Percentiles rank a stretch among this genome's conserved stretches.
Conservation (phyloP, 495 filamentous ascomycete genomes). For the Darksidea phi region DNA sequence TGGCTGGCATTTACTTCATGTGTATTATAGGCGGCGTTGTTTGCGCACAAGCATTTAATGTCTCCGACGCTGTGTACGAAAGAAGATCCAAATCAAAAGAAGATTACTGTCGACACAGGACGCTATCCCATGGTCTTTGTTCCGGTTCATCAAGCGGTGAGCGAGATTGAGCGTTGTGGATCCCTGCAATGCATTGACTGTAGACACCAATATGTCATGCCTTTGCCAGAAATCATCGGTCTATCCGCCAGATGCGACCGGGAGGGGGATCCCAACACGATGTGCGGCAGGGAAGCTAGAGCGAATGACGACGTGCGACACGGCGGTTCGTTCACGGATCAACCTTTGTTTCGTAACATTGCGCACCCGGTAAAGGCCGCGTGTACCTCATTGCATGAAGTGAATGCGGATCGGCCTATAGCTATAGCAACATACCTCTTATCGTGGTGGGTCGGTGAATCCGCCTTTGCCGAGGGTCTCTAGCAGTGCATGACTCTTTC, state of each 20-base stretch:
- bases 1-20: conserved; percentile 6
- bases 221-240: no score
- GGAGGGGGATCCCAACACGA: no score
- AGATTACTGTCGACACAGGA: background rate
- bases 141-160: background rate
- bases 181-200: conserved; percentile 16
- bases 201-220: no score
- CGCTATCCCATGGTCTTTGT: background rate
- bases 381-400: conserved; percentile 10
- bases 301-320: no score
- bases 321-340: no score
- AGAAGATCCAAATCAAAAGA: conserved; percentile 25
- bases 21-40: conserved; percentile 16
- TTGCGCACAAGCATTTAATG: conserved; percentile 23
- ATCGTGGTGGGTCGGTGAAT: no score
- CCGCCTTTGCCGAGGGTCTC: no score
- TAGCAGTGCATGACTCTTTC: no score
- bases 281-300: no score
- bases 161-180: background rate
- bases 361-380: background rate
- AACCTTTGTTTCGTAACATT: no score
- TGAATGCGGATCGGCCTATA: background rate
- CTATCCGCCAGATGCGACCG: no score
- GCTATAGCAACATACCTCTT: background rate
- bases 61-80: background rate